Conservation (phyloP, 2,329 filamentous ascomycete genomes). For the Metarhizium sp. region DNA sequence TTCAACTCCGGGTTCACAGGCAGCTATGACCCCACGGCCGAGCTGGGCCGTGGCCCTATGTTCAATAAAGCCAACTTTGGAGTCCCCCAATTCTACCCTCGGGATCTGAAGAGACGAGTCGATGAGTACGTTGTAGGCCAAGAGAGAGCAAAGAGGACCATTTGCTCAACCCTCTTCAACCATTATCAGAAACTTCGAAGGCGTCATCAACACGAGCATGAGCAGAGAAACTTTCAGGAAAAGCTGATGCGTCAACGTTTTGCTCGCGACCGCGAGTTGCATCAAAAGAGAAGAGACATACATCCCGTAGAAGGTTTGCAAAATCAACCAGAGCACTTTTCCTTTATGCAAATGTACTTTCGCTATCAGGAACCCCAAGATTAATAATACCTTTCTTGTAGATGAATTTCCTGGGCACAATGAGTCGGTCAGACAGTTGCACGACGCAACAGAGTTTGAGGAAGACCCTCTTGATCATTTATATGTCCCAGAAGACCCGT, state of each 20-base stretch:
- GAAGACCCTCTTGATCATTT: slow-evolving; percentile 30
- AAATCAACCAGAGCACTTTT: slow-evolving; percentile 6
- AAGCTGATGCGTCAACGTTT: slow-evolving; percentile 63
- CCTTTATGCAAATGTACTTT: not conserved
- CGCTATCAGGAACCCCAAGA: slow-evolving; percentile 15
- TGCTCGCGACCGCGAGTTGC: slow-evolving; percentile 54
- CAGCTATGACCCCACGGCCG: slow-evolving; percentile 46
- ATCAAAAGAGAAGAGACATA: slow-evolving; percentile 44
- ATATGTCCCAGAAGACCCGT: slow-evolving; percentile 38
- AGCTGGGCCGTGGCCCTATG: slow-evolving; percentile 49
- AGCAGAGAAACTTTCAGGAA: slow-evolving; percentile 46
- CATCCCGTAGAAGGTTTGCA: slow-evolving; percentile 74
- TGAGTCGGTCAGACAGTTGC: slow-evolving; percentile 34
- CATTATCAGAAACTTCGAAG: slow-evolving; percentile 86
- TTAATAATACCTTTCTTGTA: slow-evolving; percentile 28
- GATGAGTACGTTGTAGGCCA: slow-evolving; percentile 97
- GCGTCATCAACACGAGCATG: slow-evolving; percentile 67
- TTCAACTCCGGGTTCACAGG: slow-evolving; percentile 50
- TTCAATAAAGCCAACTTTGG: slow-evolving; percentile 48
- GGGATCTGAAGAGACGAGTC: slow-evolving; percentile 75
- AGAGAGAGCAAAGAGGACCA: slow-evolving; percentile 85
- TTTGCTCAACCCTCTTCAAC: slow-evolving; percentile 90
- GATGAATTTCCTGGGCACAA: slow-evolving; percentile 47
- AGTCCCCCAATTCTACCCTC: slow-evolving; percentile 54
- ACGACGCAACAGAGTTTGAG: slow-evolving; percentile 23